Percentiles rank a stretch among this genome's conserved stretches.
Evolutionary conservation across 2,329 filamentous ascomycete species (phyloP).

Genomic region (Decorospora gaudefroyi): DNA sequence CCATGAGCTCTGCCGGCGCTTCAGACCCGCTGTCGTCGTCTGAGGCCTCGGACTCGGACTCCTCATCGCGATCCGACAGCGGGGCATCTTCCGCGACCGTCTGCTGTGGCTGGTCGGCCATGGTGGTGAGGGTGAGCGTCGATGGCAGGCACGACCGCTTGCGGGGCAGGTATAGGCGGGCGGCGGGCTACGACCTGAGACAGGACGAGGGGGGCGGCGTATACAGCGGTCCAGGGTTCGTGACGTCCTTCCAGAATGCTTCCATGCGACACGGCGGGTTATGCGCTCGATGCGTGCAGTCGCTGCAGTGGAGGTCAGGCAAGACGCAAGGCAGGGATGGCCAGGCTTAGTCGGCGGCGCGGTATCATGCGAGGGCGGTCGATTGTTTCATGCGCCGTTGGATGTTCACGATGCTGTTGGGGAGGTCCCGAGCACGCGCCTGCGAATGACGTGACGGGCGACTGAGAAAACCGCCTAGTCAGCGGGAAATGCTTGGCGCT

Average conservation of each 20-base stretch:
- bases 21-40: conserved; percentile 38
- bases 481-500: conserved; percentile 15
- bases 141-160: conserved; percentile 4
- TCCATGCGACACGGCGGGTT: conserved; percentile 25
- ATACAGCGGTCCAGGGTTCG: conserved; percentile 29
- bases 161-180: conserved; percentile 36
- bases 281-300: conserved; percentile 21
- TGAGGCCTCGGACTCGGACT: conserved; percentile 16
- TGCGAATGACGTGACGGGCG: conserved; percentile 24
- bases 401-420: neutral
- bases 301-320: conserved; percentile 11
- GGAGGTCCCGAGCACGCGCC: conserved; percentile 10
- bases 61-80: conserved; percentile 20
- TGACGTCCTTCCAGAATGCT: conserved; percentile 34
- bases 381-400: conserved; percentile 35
- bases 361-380: conserved; percentile 18
- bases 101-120: conserved; percentile 23
- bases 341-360: conserved; percentile 5
- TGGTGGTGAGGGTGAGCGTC: conserved; percentile 7
- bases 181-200: conserved; percentile 22
- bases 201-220: conserved; percentile 24
- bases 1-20: conserved; percentile 44
- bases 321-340: conserved; percentile 7
- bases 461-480: conserved; percentile 14
- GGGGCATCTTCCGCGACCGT: conserved; percentile 17